Conservation (phyloP, 805 yeast genomes). For the Wickerhamomyces silvicola region DNA sequence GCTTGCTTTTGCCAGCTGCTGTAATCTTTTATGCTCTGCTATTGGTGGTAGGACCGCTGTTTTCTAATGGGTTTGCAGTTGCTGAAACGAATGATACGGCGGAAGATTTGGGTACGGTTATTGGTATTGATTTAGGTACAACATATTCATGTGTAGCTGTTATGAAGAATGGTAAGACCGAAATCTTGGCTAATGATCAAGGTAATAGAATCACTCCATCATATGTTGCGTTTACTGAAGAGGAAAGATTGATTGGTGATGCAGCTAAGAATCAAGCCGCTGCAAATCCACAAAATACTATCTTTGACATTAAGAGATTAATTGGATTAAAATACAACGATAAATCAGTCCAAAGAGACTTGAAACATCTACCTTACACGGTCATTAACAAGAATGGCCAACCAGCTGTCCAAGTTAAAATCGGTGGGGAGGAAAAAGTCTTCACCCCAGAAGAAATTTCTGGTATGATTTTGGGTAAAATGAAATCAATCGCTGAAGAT, state of each 20-base stretch:
- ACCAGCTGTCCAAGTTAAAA: constrained; percentile 75
- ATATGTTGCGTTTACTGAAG: constrained; percentile 86
- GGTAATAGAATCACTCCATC: constrained; percentile 97
- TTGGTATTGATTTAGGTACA: constrained; percentile 96
- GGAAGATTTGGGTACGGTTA: constrained; percentile 58
- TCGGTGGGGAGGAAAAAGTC: constrained; percentile 64
- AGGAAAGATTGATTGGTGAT: constrained; percentile 91
- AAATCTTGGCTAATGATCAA: constrained; percentile 91
- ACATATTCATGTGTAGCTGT: constrained; percentile 96
- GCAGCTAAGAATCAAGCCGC: constrained; percentile 97
- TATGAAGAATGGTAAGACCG: constrained; percentile 79
- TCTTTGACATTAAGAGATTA: constrained; percentile 87
- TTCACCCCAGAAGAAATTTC: constrained; percentile 93
- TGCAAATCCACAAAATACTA: constrained; percentile 76
- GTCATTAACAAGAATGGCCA: constrained; percentile 67
- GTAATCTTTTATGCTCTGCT: constrained; percentile 24
- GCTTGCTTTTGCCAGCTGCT: constrained; percentile 28
- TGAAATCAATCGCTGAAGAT: constrained; percentile 91
- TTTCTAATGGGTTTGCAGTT: constrained; percentile 14
- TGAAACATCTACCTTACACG: constrained; percentile 76
- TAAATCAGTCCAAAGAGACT: constrained; percentile 70
- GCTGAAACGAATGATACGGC: constrained; percentile 26
- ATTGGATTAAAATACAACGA: constrained; percentile 81
- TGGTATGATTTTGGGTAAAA: constrained; percentile 85
- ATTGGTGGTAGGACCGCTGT: constrained; percentile 21